Conservation (phyloP, 2,329 filamentous ascomycete genomes). For the Penicillium polonicum region DNA sequence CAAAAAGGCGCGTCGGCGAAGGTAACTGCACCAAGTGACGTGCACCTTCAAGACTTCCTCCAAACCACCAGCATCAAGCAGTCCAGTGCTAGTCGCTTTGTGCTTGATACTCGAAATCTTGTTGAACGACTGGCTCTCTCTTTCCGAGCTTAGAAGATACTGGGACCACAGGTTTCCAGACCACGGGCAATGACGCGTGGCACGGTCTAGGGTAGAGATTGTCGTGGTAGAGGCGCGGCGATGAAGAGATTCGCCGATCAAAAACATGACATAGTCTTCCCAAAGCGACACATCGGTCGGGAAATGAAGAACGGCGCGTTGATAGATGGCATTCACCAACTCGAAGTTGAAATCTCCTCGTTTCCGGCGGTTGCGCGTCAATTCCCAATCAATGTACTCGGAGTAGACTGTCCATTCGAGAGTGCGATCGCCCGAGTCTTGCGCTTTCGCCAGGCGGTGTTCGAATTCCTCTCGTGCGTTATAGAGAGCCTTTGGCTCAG, state of each 20-base stretch:
- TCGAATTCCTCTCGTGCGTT: slow-evolving; percentile 56
- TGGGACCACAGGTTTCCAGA: slow-evolving; percentile 88
- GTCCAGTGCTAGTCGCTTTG: slow-evolving; percentile 78
- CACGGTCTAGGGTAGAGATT: slow-evolving; percentile 73
- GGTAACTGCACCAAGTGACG: slow-evolving; percentile 89
- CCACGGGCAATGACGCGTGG: slow-evolving; percentile 89
- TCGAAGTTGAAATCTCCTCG: slow-evolving; percentile 55
- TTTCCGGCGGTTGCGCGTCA: slow-evolving; percentile 56
- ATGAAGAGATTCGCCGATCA: slow-evolving; percentile 55
- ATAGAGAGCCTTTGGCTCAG: slow-evolving; percentile 55
- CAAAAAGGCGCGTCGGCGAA: slow-evolving; percentile 80
- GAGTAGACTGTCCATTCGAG: slow-evolving; percentile 54
- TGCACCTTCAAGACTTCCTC: slow-evolving; percentile 88
- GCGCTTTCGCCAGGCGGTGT: slow-evolving; percentile 52
- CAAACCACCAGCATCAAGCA: slow-evolving; percentile 82
- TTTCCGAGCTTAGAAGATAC: slow-evolving; percentile 80
- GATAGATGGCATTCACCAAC: slow-evolving; percentile 65
- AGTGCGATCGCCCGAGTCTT: slow-evolving; percentile 52
- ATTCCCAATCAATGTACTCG: slow-evolving; percentile 86
- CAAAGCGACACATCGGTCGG: slow-evolving; percentile 73
- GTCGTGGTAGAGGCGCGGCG: slow-evolving; percentile 49
- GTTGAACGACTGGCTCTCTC: slow-evolving; percentile 70
- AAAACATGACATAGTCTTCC: slow-evolving; percentile 78
- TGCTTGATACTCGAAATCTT: slow-evolving; percentile 90
- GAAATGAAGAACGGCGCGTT: slow-evolving; percentile 72